These are phyloP conservation scores for Fusarium compactum DNA, from an alignment of 2,329 filamentous ascomycete species.

Conservation along the genomic window DNA sequence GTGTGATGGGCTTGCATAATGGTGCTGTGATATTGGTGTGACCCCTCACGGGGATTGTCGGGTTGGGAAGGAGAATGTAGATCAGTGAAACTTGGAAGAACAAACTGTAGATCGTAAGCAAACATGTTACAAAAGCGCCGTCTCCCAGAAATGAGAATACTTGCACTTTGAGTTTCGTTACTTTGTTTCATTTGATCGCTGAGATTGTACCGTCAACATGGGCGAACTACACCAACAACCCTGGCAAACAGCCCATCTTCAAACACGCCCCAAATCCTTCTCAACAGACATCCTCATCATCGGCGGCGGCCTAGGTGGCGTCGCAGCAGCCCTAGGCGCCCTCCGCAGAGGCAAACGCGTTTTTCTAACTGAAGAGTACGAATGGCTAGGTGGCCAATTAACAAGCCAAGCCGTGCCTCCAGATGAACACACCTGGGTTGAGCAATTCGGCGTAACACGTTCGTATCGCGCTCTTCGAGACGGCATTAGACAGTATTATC, in stretches of 20 bases:
- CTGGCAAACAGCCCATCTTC: conserved; percentile 17
- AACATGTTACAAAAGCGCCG: conserved; percentile 4
- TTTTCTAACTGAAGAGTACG: conserved; percentile 47
- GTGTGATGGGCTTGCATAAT: conserved; percentile 11
- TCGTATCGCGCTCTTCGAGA: conserved; percentile 45
- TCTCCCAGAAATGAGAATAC: background rate
- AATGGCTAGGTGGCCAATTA: conserved; percentile 47
- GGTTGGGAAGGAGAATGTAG: conserved; percentile 3
- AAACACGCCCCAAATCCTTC: conserved; percentile 13
- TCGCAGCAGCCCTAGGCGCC: conserved; percentile 46
- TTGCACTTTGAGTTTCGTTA: background rate
- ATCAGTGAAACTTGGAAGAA: background rate
- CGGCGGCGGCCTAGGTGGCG: conserved; percentile 46
- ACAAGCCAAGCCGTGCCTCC: conserved; percentile 48
- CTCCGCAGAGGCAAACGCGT: conserved; percentile 42
- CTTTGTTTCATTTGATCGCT: background rate
- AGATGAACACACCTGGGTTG: conserved; percentile 49
- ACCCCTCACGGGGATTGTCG: conserved; percentile 41
- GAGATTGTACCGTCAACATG: conserved; percentile 23
- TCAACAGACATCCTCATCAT: conserved; percentile 43
- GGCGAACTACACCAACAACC: conserved; percentile 13
- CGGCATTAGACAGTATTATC: conserved; percentile 44
- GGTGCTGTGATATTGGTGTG: conserved; percentile 2
- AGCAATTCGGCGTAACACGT: conserved; percentile 47
- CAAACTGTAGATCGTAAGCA: background rate